Base-by-base conservation (phyloP, 345 rosid species). In the Kernera saxatilis region DNA sequence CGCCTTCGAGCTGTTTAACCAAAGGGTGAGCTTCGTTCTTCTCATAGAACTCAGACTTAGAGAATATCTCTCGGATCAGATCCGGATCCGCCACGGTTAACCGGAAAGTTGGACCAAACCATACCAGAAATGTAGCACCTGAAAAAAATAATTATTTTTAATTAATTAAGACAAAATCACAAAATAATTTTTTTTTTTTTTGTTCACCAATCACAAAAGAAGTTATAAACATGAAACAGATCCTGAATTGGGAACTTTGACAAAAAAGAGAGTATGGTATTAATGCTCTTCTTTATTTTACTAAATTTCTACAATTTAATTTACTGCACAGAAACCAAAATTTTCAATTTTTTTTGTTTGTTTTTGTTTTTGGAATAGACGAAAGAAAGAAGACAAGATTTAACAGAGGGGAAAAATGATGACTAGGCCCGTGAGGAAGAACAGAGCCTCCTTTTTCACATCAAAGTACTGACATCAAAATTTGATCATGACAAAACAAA, bases 41-140 rank as follows among this genome's bases (percentile, higher is more conserved):
- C 80, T 78, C 87, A 11, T 83, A 91, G 12, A 83, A 79, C 18
- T 84, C 95, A 3, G 87, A 88, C 69, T 86, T 91, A 44, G 87
- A 86, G 77, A 88, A 79, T 17, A 90, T 82, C 77, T 87, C 87
- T 44, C 94, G 51, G 19, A 87, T 83, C 39, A 87, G 82, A 65
- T 88, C 96, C 8, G 96, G 97, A 43, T 90, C 97, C 0, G 97
- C 77, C 11, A 93, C 88, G 0, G 86, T 75, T 19, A 93, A 77
- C 29, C 91, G 85, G 40, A 85, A 90, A n/a, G 86, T 85, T 40
- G 93, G 89, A 13, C 93, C 93, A n/a, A 84, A 73, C 98, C 98
- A 93, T 6, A 84, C 89, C 12, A 91, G 73, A 75, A 90, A 81
- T 18, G 92, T 88, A 11, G 88, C 87, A 54, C 96, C 97, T 93